Evolutionary conservation across 2,329 filamentous ascomycete species (phyloP).

Genomic region (Aspergillus tamarii): DNA sequence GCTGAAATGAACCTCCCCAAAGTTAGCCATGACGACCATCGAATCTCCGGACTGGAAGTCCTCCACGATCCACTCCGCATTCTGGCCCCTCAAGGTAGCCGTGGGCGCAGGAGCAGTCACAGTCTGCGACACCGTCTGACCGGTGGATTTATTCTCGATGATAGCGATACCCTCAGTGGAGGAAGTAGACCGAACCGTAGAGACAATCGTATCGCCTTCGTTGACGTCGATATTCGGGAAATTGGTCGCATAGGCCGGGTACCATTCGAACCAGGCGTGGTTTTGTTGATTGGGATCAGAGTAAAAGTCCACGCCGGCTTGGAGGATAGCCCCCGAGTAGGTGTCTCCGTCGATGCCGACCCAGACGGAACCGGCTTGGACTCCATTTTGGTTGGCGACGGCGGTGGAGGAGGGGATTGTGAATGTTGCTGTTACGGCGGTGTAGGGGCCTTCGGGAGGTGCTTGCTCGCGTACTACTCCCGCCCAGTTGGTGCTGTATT

Average conservation of each 20-base stretch:
- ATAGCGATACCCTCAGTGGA: conserved; percentile 50
- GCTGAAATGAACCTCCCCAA: conserved; percentile 48
- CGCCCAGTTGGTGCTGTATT: conserved; percentile 63
- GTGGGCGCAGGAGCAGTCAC: conserved; percentile 49
- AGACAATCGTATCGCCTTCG: conserved; percentile 51
- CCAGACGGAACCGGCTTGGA: conserved; percentile 58
- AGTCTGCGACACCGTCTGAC: conserved; percentile 55
- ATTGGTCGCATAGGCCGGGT: conserved; percentile 59
- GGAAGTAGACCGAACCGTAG: conserved; percentile 42
- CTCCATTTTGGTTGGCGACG: conserved; percentile 39
- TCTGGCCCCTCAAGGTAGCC: conserved; percentile 55
- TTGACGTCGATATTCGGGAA: conserved; percentile 51
- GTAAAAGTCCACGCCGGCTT: conserved; percentile 62
- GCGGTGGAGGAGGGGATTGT: conserved; percentile 55
- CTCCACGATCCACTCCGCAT: conserved; percentile 68
- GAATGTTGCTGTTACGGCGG: conserved; percentile 48
- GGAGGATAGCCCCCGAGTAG: conserved; percentile 57
- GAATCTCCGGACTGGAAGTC: conserved; percentile 48
- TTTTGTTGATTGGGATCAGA: conserved; percentile 50
- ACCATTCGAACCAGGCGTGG: conserved; percentile 66
- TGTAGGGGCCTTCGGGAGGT: conserved; percentile 52
- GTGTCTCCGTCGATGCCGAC: conserved; percentile 66
- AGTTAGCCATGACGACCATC: conserved; percentile 53
- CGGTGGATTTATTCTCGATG: conserved; percentile 57
- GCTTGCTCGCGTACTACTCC: conserved; percentile 57